Evolutionary conservation across 2,329 filamentous ascomycete species (phyloP).

Genomic region (Fusarium oxysporum): DNA sequence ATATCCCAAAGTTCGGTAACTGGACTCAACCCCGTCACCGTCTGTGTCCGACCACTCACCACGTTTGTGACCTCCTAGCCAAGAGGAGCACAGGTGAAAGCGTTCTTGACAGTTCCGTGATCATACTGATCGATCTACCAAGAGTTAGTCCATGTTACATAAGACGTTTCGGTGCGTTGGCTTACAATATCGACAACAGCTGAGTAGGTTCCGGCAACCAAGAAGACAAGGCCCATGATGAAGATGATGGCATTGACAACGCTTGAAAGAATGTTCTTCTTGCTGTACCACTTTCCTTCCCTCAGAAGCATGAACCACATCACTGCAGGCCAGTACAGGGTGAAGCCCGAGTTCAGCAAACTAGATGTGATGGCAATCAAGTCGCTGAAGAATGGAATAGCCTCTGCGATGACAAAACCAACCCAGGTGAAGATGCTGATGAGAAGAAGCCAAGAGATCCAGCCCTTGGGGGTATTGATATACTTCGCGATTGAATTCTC

Average conservation of each 20-base stretch:
- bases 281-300: conserved; percentile 40
- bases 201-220: conserved; percentile 34
- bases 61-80: background rate
- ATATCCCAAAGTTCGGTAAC: conserved; percentile 20
- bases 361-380: conserved; percentile 65
- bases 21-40: background rate
- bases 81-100: conserved; percentile 29
- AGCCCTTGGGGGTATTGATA: conserved; percentile 46
- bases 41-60: background rate
- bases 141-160: background rate
- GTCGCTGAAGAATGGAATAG: conserved; percentile 77
- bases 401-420: conserved; percentile 65
- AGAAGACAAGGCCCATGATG: conserved; percentile 28
- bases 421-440: conserved; percentile 63
- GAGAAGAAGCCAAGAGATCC: conserved; percentile 67
- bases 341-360: conserved; percentile 57
- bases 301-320: conserved; percentile 54
- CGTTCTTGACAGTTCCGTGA: conserved; percentile 26
- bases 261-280: conserved; percentile 24
- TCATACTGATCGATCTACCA: conserved; percentile 34
- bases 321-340: conserved; percentile 54
- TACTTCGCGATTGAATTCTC: conserved; percentile 37
- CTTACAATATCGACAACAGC: conserved; percentile 33
- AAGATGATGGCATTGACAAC: conserved; percentile 35
- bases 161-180: rapidly evolving